Percentiles rank a stretch among this genome's conserved stretches.
Conservation (phyloP, 2,329 filamentous ascomycete genomes). For the Eutypa lata region DNA sequence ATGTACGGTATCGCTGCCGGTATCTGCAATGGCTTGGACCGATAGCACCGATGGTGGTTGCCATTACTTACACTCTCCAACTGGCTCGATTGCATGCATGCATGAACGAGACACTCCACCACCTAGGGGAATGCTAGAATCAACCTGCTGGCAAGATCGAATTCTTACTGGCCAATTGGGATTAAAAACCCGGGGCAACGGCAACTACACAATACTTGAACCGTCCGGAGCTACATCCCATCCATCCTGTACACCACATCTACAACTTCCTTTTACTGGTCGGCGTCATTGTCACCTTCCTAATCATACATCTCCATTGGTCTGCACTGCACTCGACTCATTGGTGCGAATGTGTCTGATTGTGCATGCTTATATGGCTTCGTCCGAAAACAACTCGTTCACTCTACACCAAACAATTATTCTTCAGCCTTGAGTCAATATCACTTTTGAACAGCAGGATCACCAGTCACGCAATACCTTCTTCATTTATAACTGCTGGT, state of each 20-base stretch:
- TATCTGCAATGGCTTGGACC: neutral
- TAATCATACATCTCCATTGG: no score
- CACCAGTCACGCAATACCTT: constrained; percentile 1
- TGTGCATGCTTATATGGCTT: neutral
- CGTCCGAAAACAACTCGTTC: neutral
- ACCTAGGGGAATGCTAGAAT: no score
- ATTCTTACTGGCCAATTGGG: neutral
- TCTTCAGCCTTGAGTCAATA: constrained; percentile 6
- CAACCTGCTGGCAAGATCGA: neutral
- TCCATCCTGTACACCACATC: neutral
- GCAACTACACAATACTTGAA: neutral
- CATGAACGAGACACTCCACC: no score
- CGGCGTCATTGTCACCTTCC: no score
- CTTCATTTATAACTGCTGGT: neutral
- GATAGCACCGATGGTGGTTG: neutral
- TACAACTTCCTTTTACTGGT: no score
- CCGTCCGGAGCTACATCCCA: neutral
- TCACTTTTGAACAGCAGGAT: constrained; percentile 12
- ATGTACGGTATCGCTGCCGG: neutral
- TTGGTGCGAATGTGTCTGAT: no score
- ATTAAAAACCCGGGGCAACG: neutral
- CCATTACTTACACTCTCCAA: neutral
- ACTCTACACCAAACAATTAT: neutral
- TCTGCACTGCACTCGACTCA: no score
- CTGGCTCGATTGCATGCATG: neutral